phyloP scores from a whole-genome alignment of 805 yeast species.

The Starmera dryadoides region DNA sequence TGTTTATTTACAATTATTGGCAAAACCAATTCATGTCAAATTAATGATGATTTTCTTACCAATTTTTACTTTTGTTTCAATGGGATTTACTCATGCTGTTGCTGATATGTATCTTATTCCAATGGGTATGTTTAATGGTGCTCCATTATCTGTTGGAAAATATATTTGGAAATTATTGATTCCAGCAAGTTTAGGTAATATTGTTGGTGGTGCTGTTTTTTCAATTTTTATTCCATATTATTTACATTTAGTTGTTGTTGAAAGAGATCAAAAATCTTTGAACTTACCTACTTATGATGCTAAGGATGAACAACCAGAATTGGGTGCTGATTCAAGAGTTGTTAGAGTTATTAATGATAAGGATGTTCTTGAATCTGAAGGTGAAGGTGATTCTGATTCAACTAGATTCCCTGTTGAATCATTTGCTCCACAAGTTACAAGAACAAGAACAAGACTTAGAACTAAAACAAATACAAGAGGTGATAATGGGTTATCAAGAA shows the following conservation, averaged over 20 bases:
- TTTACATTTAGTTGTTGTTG: conserved; percentile 65
- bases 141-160: conserved; percentile 51
- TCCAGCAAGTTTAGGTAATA: conserved; percentile 70
- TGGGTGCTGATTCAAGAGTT: conserved; percentile 73
- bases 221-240: conserved; percentile 64
- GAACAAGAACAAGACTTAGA: conserved; percentile 5
- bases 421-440: conserved; percentile 11
- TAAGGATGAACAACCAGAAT: conserved; percentile 75
- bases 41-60: conserved; percentile 58
- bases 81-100: conserved; percentile 75
- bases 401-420: conserved; percentile 2
- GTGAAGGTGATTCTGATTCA: neutral
- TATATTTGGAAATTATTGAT: conserved; percentile 69
- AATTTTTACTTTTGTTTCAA: conserved; percentile 66
- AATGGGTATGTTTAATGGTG: conserved; percentile 62
- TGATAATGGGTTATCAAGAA: neutral
- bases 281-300: conserved; percentile 64
- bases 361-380: neutral
- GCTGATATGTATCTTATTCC: conserved; percentile 74
- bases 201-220: conserved; percentile 71
- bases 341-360: conserved; percentile 38
- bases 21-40: conserved; percentile 74
- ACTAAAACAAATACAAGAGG: conserved; percentile 1
- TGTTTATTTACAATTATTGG: conserved; percentile 69
- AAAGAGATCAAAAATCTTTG: conserved; percentile 54